Base-by-base conservation (phyloP, 2,329 filamentous ascomycete genomes). In the Zalaria obscura region DNA sequence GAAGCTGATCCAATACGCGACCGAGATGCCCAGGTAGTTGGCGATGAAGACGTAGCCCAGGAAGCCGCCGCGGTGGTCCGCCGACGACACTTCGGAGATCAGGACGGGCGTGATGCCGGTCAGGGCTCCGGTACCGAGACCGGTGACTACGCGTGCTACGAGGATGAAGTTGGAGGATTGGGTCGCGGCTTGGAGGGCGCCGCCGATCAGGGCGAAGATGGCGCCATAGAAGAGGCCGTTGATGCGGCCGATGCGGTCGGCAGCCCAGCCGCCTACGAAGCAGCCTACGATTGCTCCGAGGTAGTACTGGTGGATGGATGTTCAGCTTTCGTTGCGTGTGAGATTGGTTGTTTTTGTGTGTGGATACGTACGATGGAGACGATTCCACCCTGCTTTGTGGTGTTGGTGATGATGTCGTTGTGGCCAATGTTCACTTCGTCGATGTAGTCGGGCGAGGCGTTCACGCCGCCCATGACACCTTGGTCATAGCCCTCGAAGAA, bases 241-340 rank as follows among this genome's bases (percentile, higher is more conserved):
- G 49, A 70, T 71, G 27, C 71, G 67, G n/a, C 71, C 72, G 32
- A 71, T 62, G 18, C 60, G 62, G 49, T 75, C 71, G n/a, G 66
- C 72, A 18, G 67, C 52, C 63, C 65, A 67, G 5, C 61, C 68
- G 7, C 68, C 69, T 7, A 59, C 51, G 47, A 72, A 70, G 49
- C 68, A 71, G 8, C 67, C 69, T 40, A 66, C 64, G 43, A 72
- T 68, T 11, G 60, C 62, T 4, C 70, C 70, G 25, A 73, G 57
- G 47, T 73, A 73, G 49, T 73, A 73, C 44, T 48, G 8, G 7
- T 18, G 18, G 6, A 18, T 18, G 18, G 18, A 18, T 18, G 18
- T 2, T 18, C 18, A 18, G 18, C 18, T 18, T 18, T 18, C 18
- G 2, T 18, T 18, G 18, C 18, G 18, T 18, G 18, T 18, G 18